Base-by-base conservation (phyloP, 1,284 basidiomycete genomes). In the Wolfiporia cocos region DNA sequence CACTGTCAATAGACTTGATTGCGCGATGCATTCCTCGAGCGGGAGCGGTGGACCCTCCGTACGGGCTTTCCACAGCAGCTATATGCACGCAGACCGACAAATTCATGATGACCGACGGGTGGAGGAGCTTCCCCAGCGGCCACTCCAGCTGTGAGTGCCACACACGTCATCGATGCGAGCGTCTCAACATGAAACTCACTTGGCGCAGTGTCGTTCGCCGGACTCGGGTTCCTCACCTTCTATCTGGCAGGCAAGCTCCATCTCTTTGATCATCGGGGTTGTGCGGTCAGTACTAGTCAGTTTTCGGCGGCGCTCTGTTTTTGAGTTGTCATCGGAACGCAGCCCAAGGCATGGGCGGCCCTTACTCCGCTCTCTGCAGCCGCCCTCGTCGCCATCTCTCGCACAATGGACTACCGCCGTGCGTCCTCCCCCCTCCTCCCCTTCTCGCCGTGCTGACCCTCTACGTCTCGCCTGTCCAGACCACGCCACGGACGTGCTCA, bases 201-300 rank as follows among this genome's bases (percentile, higher is more conserved):
- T 28, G n/a, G 12, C 15, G 20, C 54, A 90, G 89, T 94, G 39
- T 88, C 92, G 0, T 98, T 94, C 57, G 90, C 92, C 7, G 94
- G 95, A 1, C 72, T 98, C 3, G 90, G 89, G 2, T 98, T 93
- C 67, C 69, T 99, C 26, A 72, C 86, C 3, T 86, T 91, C 50
- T 98, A 95, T 61, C 65, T 93, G 3, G 86, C 89, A 5, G 93
- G 92, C 3, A 98, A 98, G 64, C 67, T 96, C 54, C 93, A 95
- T 58, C 67, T 97, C 9, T 96, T 92, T 53, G 92, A 96, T 59
- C 68, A 69, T 34, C 73, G 81, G 32, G 92, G 92, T 3, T 79
- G 92, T 62, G 71, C 87, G 22, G 84, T 89, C 56, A 47, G 78
- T 67, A 23, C 6, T 7, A 9, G n/a, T 6, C 14, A 9, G 3